phyloP scores from a whole-genome alignment of 2,329 filamentous ascomycete species.

The Hirsutella rhossiliensis region DNA sequence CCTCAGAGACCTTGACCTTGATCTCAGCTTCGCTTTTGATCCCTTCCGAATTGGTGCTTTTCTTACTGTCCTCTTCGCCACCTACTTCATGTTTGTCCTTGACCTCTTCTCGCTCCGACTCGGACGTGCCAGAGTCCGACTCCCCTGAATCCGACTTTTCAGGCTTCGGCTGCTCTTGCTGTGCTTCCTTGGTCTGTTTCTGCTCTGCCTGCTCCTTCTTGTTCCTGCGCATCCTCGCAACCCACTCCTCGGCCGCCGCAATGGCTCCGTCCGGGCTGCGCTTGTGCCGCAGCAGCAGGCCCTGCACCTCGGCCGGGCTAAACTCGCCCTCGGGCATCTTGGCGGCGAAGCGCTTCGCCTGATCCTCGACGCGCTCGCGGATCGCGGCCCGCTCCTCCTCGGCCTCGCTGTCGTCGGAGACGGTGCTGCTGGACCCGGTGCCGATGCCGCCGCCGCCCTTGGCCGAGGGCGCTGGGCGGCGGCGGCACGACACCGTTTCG shows the following conservation, averaged over 20 bases:
- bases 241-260: constrained; percentile 33
- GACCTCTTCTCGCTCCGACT: neutral
- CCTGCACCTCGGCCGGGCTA: constrained; percentile 49
- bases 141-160: neutral
- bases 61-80: neutral
- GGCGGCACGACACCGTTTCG: constrained; percentile 7
- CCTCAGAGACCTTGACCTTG: neutral
- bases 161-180: neutral
- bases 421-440: neutral
- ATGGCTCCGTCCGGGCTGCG: constrained; percentile 36
- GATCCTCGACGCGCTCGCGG: constrained; percentile 25
- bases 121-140: neutral
- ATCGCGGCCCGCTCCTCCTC: constrained; percentile 15
- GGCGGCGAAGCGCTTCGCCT: constrained; percentile 36
- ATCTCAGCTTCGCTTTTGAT: neutral
- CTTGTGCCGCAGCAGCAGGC: constrained; percentile 45
- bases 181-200: constrained; percentile 4
- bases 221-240: constrained; percentile 34
- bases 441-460: too few species aligned
- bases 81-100: neutral
- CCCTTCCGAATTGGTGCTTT: neutral
- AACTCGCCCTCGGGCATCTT: constrained; percentile 43
- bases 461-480: neutral
- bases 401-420: constrained; percentile 16
- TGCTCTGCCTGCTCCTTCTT: constrained; percentile 28